These are phyloP conservation scores for Trichoderma sp. DNA, from an alignment of 2,329 filamentous ascomycete genomes.

Conservation along the genomic window DNA sequence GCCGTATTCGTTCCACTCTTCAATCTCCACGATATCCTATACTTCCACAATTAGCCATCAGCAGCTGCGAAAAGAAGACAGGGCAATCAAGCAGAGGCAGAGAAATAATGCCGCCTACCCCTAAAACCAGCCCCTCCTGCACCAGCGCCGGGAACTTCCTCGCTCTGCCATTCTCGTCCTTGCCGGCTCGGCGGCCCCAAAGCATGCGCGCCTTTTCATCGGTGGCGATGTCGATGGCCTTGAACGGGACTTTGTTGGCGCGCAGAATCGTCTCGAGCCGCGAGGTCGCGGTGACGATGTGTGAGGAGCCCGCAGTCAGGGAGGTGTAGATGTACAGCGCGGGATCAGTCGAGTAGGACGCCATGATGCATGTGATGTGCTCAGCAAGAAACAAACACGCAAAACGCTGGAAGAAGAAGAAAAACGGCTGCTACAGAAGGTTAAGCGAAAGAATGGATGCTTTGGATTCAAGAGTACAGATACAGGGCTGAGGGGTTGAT, in stretches of 20 bases:
- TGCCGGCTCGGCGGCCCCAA: conserved; percentile 82
- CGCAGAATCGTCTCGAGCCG: conserved; percentile 95
- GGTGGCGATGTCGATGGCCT: conserved; percentile 86
- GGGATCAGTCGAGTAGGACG: conserved; percentile 62
- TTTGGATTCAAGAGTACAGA: background rate
- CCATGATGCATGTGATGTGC: conserved; percentile 37
- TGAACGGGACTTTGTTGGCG: conserved; percentile 92
- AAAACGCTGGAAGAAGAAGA: background rate
- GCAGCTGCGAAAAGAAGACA: background rate
- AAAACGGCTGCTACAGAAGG: conserved; percentile 8
- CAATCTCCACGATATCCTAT: conserved; percentile 91
- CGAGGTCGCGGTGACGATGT: conserved; percentile 94
- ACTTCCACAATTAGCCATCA: background rate
- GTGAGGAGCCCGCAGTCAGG: conserved; percentile 89
- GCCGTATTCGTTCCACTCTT: conserved; percentile 99
- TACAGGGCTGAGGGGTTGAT: background rate
- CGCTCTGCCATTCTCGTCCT: conserved; percentile 61
- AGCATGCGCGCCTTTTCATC: conserved; percentile 87
- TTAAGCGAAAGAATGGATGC: conserved; percentile 10
- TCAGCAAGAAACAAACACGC: background rate
- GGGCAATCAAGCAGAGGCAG: background rate
- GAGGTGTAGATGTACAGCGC: conserved; percentile 95
- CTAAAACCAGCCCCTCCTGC: conserved; percentile 82
- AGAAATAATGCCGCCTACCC: conserved; percentile 56
- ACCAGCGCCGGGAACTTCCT: conserved; percentile 88